Conservation (phyloP, 139 green algal genomes). For the Tetradesmus lagerheimii region DNA sequence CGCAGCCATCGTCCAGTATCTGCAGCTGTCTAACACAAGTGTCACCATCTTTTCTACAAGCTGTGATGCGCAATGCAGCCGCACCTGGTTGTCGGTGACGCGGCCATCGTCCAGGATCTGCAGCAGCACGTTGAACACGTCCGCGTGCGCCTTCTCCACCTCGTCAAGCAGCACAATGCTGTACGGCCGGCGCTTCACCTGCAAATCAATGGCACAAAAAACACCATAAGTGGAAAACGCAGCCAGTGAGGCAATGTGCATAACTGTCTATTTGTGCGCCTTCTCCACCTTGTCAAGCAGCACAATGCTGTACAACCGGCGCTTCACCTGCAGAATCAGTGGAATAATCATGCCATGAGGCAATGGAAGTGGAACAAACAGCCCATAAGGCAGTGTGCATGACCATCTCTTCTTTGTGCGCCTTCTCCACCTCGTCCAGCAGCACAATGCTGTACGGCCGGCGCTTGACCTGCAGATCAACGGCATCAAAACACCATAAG, state of each 20-base stretch:
- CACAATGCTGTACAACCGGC: conserved; percentile 89
- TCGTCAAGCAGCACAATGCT: conserved; percentile 96
- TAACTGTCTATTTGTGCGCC: too few relatives aligned
- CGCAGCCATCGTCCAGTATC: conserved; percentile 95
- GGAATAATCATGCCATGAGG: too few relatives aligned
- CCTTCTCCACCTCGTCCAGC: conserved; percentile 99
- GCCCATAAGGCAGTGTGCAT: too few relatives aligned
- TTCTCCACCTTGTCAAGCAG: conserved; percentile 99
- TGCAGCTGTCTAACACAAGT: too few relatives aligned
- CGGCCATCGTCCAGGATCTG: conserved; percentile 97
- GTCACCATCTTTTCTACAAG: too few relatives aligned
- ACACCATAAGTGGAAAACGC: too few relatives aligned
- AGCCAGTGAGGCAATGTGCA: too few relatives aligned
- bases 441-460: conserved; percentile 92
- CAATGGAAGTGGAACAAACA: too few relatives aligned
- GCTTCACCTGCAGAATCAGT: too few relatives aligned
- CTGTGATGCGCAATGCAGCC: neutral
- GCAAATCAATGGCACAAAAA: neutral
- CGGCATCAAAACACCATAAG: neutral
- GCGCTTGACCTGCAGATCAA: conserved; percentile 58
- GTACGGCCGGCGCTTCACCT: conserved; percentile 83
- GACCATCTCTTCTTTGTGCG: too few relatives aligned
- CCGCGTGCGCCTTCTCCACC: conserved; percentile 99
- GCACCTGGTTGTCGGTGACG: conserved; percentile 87
- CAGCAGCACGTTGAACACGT: conserved; percentile 99